Evolutionary conservation across 768 basidiomycete species (phyloP).

Genomic region (Phaeotremella fagi): DNA sequence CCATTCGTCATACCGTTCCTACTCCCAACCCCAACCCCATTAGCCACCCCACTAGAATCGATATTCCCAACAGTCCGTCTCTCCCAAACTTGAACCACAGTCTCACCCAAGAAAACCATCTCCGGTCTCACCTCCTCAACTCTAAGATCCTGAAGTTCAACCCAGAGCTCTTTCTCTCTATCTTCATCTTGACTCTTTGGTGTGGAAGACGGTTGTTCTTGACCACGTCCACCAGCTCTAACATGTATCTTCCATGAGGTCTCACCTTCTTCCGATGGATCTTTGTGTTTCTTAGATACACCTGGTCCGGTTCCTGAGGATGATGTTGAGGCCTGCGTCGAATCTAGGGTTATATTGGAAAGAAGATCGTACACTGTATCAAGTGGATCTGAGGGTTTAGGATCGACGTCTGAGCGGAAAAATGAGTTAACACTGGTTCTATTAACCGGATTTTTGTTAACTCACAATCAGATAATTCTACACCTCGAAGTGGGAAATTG

Average conservation of each 20-base stretch:
- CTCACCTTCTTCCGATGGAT: conserved; percentile 64
- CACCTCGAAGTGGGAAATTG: conserved; percentile 87
- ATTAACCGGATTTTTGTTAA: too few relatives aligned
- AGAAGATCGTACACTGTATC: conserved; percentile 85
- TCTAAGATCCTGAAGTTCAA: conserved; percentile 90
- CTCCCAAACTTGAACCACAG: conserved; percentile 73
- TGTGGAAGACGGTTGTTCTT: neutral
- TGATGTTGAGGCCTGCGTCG: conserved; percentile 88
- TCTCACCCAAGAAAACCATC: conserved; percentile 96
- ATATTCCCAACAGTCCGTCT: conserved; percentile 49
- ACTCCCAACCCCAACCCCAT: conserved; percentile 1
- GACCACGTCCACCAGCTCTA: conserved; percentile 55
- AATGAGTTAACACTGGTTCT: too few relatives aligned
- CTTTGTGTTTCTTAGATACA: conserved; percentile 25
- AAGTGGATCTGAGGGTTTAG: conserved; percentile 54
- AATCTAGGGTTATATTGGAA: conserved; percentile 91
- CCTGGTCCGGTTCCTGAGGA: conserved; percentile 38
- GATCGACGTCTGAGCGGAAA: conserved; percentile 65
- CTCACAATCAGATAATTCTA: conserved; percentile 90
- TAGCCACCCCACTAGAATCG: conserved; percentile 38
- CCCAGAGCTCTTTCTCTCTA: conserved; percentile 90
- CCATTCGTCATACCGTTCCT: conserved; percentile 6
- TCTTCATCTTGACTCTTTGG: conserved; percentile 52
- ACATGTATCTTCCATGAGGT: conserved; percentile 73
- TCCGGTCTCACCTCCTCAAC: conserved; percentile 95